Evolutionary conservation across 129 eudicot species (phyloP).

Genomic region (Ambrosia trifida): DNA sequence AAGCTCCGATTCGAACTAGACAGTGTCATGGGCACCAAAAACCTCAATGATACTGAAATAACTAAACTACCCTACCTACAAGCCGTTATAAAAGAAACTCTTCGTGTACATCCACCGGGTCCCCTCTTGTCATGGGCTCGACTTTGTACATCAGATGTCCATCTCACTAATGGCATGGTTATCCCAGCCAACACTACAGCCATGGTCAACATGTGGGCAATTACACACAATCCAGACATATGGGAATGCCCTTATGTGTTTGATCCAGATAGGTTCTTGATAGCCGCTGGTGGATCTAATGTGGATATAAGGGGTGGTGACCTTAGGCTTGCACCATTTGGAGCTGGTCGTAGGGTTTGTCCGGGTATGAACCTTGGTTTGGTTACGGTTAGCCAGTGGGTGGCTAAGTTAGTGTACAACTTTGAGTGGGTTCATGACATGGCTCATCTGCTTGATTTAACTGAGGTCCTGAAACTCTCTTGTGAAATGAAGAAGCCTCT

Average conservation of each 20-base stretch:
- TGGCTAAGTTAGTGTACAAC: conserved; percentile 48
- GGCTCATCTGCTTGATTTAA: conserved; percentile 44
- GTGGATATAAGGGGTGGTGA: conserved; percentile 56
- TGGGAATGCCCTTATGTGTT: conserved; percentile 49
- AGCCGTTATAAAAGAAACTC: conserved; percentile 50
- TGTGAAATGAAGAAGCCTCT: conserved; percentile 67
- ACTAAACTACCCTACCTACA: conserved; percentile 47
- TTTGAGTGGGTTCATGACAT: conserved; percentile 42
- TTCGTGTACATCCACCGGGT: conserved; percentile 57
- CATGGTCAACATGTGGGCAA: conserved; percentile 84
- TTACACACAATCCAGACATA: conserved; percentile 44
- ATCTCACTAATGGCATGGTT: conserved; percentile 50
- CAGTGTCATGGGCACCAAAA: neutral
- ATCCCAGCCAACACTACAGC: conserved; percentile 57
- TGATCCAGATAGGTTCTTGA: conserved; percentile 50
- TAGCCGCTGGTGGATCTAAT: conserved; percentile 9
- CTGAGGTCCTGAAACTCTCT: conserved; percentile 57
- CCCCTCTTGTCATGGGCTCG: conserved; percentile 79
- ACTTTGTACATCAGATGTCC: conserved; percentile 49
- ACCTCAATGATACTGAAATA: conserved; percentile 24
- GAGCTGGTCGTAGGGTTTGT: conserved; percentile 66
- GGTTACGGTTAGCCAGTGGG: conserved; percentile 56
- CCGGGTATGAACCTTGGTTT: conserved; percentile 66
- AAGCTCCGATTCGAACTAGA: conserved; percentile 52
- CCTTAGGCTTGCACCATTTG: conserved; percentile 69